Percentiles rank a stretch among this genome's conserved stretches.
Conservation (phyloP, 495 filamentous ascomycete genomes). For the Neurospora intermedia region DNA sequence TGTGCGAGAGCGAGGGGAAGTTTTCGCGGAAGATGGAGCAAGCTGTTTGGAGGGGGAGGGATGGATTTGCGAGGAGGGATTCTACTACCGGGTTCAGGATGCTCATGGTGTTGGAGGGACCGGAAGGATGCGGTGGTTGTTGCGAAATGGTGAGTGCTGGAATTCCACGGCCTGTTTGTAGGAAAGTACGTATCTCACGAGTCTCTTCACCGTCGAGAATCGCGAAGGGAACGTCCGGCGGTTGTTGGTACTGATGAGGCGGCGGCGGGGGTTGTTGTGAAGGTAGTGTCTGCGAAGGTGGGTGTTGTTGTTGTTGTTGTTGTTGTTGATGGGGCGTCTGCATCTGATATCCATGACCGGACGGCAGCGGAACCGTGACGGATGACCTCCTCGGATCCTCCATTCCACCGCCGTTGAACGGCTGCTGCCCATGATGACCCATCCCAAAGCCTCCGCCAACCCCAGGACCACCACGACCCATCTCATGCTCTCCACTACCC, state of each 20-base stretch:
- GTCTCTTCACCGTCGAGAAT: slow-evolving; percentile 12
- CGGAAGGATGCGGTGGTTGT: not conserved
- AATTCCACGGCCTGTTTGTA: slow-evolving; percentile 10
- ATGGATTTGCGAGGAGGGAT: slow-evolving; percentile 7
- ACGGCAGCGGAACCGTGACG: not conserved
- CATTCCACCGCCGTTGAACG: not conserved
- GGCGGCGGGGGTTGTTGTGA: not conserved
- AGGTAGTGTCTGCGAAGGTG: not conserved
- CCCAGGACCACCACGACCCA: not conserved
- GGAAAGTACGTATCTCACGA: slow-evolving; percentile 3
- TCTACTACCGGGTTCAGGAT: not conserved
- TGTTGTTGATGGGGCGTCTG: not conserved
- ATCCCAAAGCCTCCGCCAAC: not conserved
- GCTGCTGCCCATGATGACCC: not conserved
- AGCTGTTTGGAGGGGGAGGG: slow-evolving; percentile 3
- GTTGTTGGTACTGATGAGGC: not conserved
- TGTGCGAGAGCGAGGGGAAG: slow-evolving; percentile 5
- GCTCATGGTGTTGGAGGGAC: not conserved
- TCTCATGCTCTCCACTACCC: not conserved
- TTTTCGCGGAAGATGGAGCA: slow-evolving; percentile 10
- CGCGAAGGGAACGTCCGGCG: not conserved
- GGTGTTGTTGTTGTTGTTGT: not conserved
- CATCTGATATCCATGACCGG: not conserved
- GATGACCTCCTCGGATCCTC: not conserved
- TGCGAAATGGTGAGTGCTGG: slow-evolving; percentile 2